Evolutionary conservation across 768 basidiomycete species (phyloP), one percentile per base, ranked within the genome.

Genomic region (Serendipita sp.): DNA sequence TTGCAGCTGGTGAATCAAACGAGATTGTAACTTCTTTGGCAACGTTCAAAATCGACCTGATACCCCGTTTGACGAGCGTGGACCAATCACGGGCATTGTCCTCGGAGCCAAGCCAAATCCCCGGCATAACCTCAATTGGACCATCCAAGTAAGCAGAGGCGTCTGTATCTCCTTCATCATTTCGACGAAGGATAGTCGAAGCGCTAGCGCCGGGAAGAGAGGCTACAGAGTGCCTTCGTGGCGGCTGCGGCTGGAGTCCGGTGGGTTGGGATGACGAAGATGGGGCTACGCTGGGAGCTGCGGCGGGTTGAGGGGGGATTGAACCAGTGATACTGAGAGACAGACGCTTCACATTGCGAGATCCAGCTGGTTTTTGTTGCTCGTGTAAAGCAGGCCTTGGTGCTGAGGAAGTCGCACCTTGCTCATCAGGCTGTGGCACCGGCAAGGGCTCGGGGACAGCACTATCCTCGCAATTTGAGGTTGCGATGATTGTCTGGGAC

Each of bases 21-120:
- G 85, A 83, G n/a, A 83, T 82, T 48, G 78, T 72, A 67, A 96
- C 89, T 73, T 96, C 92, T 76, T 94, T 92, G 53, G 92, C 92
- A 38, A 95, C 93, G 73, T 95, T 94, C 74, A 95, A 81, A 24
- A 95, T 81, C 51, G 87, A 83, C 67, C 80, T 82, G 71, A 94
- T 92, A 45, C 86, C 83, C 38, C 84, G 81, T 63, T 86, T 81
- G 28, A 82, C 70, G 65, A 94, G 83, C 32, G 78, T 78, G 46
- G 76, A 77, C 85, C 88, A 89, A 74, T 94, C 88, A 65, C 85
- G 82, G 48, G 88, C 91, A 69, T 94, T 93, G 74, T 92, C 91
- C 73, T 94, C 91, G 65, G 89, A 89, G 68, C 92, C 93, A 8
- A 95, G 83, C 86, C 86, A 95, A 65, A 95, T 78, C 60, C 86